Evolutionary conservation across 2,329 filamentous ascomycete species (phyloP).

Genomic region (Aspergillus proliferans): DNA sequence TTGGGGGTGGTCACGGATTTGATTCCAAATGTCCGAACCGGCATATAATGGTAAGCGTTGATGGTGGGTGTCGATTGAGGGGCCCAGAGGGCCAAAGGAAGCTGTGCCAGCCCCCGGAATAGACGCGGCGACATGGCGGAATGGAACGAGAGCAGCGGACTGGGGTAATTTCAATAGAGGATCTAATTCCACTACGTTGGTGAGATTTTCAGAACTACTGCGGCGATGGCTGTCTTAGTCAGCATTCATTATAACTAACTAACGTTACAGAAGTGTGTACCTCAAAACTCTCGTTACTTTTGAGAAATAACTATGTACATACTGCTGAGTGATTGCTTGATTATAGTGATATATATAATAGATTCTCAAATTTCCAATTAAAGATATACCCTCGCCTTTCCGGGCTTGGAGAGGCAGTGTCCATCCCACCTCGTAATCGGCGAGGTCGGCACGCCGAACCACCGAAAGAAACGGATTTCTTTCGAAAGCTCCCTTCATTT

Average conservation of each 20-base stretch:
- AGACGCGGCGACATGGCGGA: conserved; percentile 32
- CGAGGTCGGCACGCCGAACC: background rate
- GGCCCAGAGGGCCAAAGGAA: conserved; percentile 19
- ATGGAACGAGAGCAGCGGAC: conserved; percentile 1
- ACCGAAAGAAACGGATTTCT: background rate
- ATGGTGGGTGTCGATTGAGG: conserved; percentile 18
- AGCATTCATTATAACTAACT: background rate
- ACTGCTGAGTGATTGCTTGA: too few species aligned
- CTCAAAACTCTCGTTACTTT: too few species aligned
- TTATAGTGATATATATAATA: too few species aligned
- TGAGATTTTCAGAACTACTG: conserved; percentile 10
- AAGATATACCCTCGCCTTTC: too few species aligned
- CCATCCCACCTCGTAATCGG: too few species aligned
- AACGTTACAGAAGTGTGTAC: background rate
- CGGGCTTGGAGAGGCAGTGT: too few species aligned
- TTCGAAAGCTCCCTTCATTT: conserved; percentile 1
- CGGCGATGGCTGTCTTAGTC: conserved; percentile 1
- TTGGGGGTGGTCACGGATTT: conserved; percentile 52
- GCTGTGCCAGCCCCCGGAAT: conserved; percentile 24
- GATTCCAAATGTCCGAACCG: conserved; percentile 44
- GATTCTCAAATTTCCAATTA: too few species aligned
- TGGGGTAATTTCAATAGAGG: background rate
- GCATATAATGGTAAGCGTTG: conserved; percentile 2
- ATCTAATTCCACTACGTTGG: background rate
- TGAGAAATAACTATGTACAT: too few species aligned